These are phyloP conservation scores for Ascomycota sp. DNA, from an alignment of 2,329 filamentous ascomycete genomes.

Conservation along the genomic window DNA sequence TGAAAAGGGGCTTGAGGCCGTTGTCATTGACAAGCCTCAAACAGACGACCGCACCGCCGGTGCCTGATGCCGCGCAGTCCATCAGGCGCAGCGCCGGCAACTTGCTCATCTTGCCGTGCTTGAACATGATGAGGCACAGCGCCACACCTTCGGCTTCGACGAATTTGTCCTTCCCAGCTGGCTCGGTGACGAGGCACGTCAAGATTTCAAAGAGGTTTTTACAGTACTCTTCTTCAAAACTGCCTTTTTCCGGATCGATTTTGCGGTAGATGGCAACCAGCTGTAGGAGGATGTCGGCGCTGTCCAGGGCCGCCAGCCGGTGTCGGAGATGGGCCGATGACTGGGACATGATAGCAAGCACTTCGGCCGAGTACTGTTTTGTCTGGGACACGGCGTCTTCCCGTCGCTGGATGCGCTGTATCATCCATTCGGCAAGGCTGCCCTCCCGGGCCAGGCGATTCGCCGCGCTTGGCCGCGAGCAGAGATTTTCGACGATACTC, in stretches of 20 bases:
- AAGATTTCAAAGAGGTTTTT: constrained; percentile 83
- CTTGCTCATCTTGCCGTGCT: constrained; percentile 71
- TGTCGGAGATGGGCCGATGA: constrained; percentile 45
- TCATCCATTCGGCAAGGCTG: constrained; percentile 53
- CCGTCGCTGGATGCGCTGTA: constrained; percentile 47
- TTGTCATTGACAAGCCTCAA: constrained; percentile 61
- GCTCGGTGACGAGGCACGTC: constrained; percentile 59
- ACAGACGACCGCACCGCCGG: constrained; percentile 40
- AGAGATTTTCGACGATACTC: constrained; percentile 66
- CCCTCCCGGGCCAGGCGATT: constrained; percentile 53
- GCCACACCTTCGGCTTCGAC: constrained; percentile 83
- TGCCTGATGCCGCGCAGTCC: constrained; percentile 50
- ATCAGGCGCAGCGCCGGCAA: constrained; percentile 58
- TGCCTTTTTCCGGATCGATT: constrained; percentile 65
- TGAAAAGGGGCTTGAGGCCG: constrained; percentile 69
- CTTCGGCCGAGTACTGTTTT: constrained; percentile 84
- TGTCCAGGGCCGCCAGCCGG: constrained; percentile 43
- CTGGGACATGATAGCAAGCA: constrained; percentile 76
- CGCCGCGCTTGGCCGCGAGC: constrained; percentile 46
- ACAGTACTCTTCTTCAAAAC: constrained; percentile 84
- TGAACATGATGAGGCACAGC: constrained; percentile 76
- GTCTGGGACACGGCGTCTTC: constrained; percentile 64
- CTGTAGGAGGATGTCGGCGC: constrained; percentile 63
- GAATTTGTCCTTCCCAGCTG: constrained; percentile 58
- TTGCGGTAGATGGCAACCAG: constrained; percentile 69